phyloP scores from a whole-genome alignment of 2,329 filamentous ascomycete species.

The Colletotrichum neosansevieriae region DNA sequence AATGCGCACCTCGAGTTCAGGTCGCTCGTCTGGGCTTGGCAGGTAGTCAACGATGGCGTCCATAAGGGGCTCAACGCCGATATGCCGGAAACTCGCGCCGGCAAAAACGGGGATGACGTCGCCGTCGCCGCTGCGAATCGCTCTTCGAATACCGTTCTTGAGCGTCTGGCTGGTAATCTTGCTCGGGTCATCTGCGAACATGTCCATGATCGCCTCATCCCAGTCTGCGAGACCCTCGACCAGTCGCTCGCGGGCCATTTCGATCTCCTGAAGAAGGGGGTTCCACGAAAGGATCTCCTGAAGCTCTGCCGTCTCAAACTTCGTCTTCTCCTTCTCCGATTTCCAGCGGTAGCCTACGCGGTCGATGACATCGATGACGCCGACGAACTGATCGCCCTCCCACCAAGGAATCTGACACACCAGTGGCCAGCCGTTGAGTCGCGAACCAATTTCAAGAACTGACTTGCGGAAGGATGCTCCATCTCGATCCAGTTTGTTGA shows the following conservation, averaged over 20 bases:
- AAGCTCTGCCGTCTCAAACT: slow-evolving; percentile 44
- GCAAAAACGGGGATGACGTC: slow-evolving; percentile 88
- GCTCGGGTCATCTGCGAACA: slow-evolving; percentile 82
- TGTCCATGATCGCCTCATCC: slow-evolving; percentile 87
- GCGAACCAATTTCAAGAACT: slow-evolving; percentile 84
- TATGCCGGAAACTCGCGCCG: slow-evolving; percentile 92
- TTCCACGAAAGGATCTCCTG: slow-evolving; percentile 54
- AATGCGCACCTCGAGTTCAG: slow-evolving; percentile 81
- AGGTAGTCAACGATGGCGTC: slow-evolving; percentile 91
- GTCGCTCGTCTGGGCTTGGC: slow-evolving; percentile 83
- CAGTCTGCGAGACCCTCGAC: slow-evolving; percentile 89
- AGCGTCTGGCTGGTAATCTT: slow-evolving; percentile 78
- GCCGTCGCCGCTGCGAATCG: slow-evolving; percentile 76
- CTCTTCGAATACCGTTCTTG: slow-evolving; percentile 78
- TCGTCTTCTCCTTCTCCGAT: slow-evolving; percentile 53
- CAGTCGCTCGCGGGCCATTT: slow-evolving; percentile 79
- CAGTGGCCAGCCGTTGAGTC: slow-evolving; percentile 86
- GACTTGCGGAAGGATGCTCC: slow-evolving; percentile 86
- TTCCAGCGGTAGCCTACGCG: slow-evolving; percentile 80
- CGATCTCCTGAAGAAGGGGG: slow-evolving; percentile 74
- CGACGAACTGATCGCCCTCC: slow-evolving; percentile 82
- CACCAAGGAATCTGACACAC: slow-evolving; percentile 98
- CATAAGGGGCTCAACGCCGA: slow-evolving; percentile 91
- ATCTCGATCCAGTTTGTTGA: slow-evolving; percentile 84
- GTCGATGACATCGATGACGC: slow-evolving; percentile 86